Evolutionary conservation across 106 monocot species (phyloP).

Genomic region (Dendrobium nobile): DNA sequence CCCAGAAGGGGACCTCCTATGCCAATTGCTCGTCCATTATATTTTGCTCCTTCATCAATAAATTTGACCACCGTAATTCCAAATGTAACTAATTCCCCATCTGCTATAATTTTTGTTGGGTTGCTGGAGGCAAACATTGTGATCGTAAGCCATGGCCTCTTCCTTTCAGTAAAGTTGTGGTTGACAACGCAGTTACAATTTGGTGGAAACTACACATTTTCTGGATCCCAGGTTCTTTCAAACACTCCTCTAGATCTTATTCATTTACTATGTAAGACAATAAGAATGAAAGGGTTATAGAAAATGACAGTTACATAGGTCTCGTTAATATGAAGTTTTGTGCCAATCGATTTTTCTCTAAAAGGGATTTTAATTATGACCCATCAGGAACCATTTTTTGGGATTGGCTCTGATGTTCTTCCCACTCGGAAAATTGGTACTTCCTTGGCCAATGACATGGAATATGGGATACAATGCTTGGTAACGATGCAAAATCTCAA

Average conservation of each 20-base stretch:
- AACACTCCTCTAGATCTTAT: too few relatives aligned
- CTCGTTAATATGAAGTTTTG: not conserved
- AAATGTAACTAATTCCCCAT: slow-evolving; percentile 35
- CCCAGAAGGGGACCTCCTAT: slow-evolving; percentile 93
- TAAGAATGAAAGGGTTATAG: not conserved
- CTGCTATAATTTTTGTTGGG: slow-evolving; percentile 64
- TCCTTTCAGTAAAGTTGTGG: slow-evolving; percentile 78
- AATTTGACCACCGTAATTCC: slow-evolving; percentile 60
- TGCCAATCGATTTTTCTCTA: not conserved
- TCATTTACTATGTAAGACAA: not conserved
- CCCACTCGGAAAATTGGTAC: slow-evolving; percentile 66
- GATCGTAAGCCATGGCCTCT: slow-evolving; percentile 53
- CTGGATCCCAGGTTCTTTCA: slow-evolving; percentile 74
- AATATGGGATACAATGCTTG: slow-evolving; percentile 67
- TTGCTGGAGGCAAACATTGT: slow-evolving; percentile 69
- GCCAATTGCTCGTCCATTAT: slow-evolving; percentile 87
- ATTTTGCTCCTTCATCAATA: slow-evolving; percentile 95
- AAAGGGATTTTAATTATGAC: not conserved
- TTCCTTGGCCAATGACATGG: slow-evolving; percentile 67
- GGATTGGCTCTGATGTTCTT: slow-evolving; percentile 79
- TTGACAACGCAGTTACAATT: slow-evolving; percentile 81
- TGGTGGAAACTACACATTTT: slow-evolving; percentile 96
- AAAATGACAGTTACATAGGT: not conserved
- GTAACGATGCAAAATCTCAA: slow-evolving; percentile 54
- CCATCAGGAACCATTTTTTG: slow-evolving; percentile 87